A percentile compares a stretch with the other conserved stretches of the same genome.
These are phyloP conservation scores for Boletellus emodensis DNA, from an alignment of 768 basidiomycete species.

Conservation along the genomic window DNA sequence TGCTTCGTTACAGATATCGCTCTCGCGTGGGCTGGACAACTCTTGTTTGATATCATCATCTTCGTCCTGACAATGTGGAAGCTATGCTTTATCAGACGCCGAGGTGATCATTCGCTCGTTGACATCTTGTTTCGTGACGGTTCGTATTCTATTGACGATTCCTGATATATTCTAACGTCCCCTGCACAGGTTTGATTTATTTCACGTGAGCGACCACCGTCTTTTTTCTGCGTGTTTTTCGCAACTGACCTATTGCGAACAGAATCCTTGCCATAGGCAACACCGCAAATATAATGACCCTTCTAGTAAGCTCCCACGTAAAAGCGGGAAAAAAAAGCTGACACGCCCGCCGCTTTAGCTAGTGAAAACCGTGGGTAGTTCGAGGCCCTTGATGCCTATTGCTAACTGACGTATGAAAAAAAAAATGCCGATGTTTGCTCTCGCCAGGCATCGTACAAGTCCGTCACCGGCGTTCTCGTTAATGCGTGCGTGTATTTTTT, in stretches of 20 bases:
- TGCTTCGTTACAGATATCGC: conserved; percentile 2
- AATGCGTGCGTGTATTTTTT: conserved; percentile 1
- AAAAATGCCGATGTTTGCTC: too few species aligned
- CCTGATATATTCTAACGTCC: background rate
- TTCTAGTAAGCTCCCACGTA: conserved; percentile 5
- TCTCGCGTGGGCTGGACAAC: conserved; percentile 6
- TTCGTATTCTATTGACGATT: background rate
- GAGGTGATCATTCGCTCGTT: conserved; percentile 6
- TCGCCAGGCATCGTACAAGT: background rate
- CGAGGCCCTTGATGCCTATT: too few species aligned
- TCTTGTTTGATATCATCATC: conserved; percentile 20
- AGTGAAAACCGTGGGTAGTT: conserved; percentile 7
- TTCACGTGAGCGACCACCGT: conserved; percentile 10
- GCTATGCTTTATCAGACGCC: conserved; percentile 1
- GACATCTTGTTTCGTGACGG: conserved; percentile 17
- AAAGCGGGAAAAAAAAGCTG: background rate
- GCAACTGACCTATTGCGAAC: background rate
- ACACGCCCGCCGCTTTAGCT: background rate
- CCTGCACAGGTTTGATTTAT: conserved; percentile 11
- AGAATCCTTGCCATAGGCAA: conserved; percentile 14
- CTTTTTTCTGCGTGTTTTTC: background rate
- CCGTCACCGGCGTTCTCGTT: background rate
- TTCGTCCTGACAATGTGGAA: conserved; percentile 21
- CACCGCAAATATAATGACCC: conserved; percentile 5
- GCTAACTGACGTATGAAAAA: too few species aligned